A percentile compares a stretch with the other conserved stretches of the same genome.
Evolutionary conservation across 768 basidiomycete genomes (phyloP).

Genomic region (Filobasidium floriforme): DNA sequence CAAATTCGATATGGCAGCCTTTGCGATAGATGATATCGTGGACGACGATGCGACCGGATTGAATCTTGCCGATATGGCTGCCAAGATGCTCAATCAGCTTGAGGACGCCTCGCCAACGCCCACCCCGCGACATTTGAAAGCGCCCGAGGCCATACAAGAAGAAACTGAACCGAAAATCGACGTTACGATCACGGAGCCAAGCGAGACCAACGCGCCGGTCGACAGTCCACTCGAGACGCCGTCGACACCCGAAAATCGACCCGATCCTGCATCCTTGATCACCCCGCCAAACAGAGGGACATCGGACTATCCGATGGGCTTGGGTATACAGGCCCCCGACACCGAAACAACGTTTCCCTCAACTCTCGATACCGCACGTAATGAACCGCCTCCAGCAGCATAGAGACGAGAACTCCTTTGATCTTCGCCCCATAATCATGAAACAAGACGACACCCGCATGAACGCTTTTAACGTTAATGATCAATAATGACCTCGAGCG

Average conservation of each 20-base stretch:
- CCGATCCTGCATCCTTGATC: neutral
- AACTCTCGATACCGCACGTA: too few species aligned
- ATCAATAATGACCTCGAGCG: too few species aligned
- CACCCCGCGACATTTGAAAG: neutral
- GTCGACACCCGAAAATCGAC: neutral
- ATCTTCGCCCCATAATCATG: too few species aligned
- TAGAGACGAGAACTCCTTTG: too few species aligned
- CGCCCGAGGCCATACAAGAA: neutral
- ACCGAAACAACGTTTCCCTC: too few species aligned
- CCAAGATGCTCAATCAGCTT: slow-evolving; percentile 9
- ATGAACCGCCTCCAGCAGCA: too few species aligned
- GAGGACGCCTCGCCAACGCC: slow-evolving; percentile 1
- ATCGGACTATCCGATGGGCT: too few species aligned
- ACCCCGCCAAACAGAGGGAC: too few species aligned
- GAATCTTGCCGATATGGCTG: slow-evolving; percentile 6
- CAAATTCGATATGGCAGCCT: slow-evolving; percentile 9
- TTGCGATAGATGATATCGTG: neutral
- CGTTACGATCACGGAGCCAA: neutral
- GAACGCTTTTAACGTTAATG: too few species aligned
- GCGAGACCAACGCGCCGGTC: neutral
- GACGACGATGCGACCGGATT: slow-evolving; percentile 1
- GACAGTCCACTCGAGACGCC: neutral
- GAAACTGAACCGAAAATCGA: neutral
- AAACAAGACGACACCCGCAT: too few species aligned
- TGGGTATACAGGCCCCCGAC: too few species aligned